Conservation (phyloP, 2,329 filamentous ascomycete species). For the Triangularia setosa region DNA sequence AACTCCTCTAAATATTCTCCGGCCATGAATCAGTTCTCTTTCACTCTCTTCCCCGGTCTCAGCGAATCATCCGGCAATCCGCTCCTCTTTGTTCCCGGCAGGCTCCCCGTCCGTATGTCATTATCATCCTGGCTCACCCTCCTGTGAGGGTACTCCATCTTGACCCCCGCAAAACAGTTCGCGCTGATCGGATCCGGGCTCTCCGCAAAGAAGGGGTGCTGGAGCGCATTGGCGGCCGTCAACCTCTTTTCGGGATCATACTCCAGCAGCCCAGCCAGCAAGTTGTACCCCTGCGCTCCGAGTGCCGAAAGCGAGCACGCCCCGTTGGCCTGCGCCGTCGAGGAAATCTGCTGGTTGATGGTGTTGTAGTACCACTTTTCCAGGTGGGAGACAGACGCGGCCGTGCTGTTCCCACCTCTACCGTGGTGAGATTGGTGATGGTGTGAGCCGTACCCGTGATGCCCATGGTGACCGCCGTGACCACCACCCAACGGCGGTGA, state of each 20-base stretch:
- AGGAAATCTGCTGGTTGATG: conserved; percentile 55
- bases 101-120: conserved; percentile 83
- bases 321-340: conserved; percentile 41
- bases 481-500: conserved; percentile 42
- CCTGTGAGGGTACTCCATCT: conserved; percentile 83
- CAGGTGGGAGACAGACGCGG: conserved; percentile 41
- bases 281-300: conserved; percentile 72
- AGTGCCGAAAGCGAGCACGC: conserved; percentile 52
- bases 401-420: conserved; percentile 32
- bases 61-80: conserved; percentile 71
- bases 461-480: conserved; percentile 42
- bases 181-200: conserved; percentile 63
- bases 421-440: conserved; percentile 33
- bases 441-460: conserved; percentile 41
- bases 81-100: conserved; percentile 87
- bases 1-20: not conserved
- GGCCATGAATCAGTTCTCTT: conserved; percentile 39
- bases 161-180: conserved; percentile 88
- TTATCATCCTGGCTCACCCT: conserved; percentile 93
- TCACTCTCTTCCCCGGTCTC: conserved; percentile 58
- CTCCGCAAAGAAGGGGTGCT: conserved; percentile 82
- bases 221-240: conserved; percentile 82
- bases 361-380: conserved; percentile 79
- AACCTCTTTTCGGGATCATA: conserved; percentile 89
- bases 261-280: conserved; percentile 79